These are phyloP conservation scores for Plasmodium cynomolgi DNA, from an alignment of 169 alveolate genomes.

Conservation along the genomic window DNA sequence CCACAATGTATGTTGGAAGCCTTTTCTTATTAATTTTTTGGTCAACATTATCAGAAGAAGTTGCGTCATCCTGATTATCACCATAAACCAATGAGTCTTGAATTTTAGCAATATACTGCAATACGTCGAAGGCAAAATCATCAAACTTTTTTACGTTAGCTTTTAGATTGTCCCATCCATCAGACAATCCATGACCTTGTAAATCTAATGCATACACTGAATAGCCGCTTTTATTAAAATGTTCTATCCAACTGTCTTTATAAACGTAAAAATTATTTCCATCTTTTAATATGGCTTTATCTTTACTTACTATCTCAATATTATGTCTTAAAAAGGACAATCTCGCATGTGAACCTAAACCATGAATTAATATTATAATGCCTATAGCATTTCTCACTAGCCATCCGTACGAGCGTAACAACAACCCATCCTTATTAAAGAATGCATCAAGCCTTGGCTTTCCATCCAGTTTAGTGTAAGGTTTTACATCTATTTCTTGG, in stretches of 20 bases:
- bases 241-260: not conserved
- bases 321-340: not conserved
- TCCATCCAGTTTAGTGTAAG: not conserved
- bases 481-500: not conserved
- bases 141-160: not conserved
- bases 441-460: not conserved
- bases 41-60: not conserved
- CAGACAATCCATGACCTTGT: not conserved
- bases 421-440: not conserved
- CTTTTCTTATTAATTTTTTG: not conserved
- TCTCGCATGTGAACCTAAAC: not conserved
- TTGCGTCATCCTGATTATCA: not conserved
- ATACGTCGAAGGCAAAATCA: not conserved
- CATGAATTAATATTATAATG: not conserved
- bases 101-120: not conserved
- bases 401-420: not conserved
- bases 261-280: not conserved
- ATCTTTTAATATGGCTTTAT: not conserved
- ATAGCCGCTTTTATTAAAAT: not conserved
- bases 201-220: not conserved
- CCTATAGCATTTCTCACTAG: not conserved
- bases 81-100: not conserved
- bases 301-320: not conserved
- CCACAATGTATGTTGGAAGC: not conserved
- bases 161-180: not conserved